Conservation (phyloP, 2,329 filamentous ascomycete genomes). For the Penicillium nordicum region DNA sequence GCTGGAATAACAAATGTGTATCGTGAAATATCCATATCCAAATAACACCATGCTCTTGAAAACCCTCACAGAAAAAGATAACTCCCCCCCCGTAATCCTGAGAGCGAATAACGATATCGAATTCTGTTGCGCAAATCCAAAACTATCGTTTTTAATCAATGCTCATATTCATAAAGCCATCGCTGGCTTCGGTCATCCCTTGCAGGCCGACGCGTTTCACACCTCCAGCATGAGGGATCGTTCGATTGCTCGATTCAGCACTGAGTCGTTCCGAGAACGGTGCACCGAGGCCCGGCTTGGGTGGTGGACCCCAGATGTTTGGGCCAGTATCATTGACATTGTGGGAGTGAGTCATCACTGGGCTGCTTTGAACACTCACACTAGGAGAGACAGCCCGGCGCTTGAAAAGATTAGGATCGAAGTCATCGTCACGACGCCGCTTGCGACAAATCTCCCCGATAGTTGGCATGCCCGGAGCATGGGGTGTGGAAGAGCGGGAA, state of each 20-base stretch:
- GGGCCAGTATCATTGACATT: constrained; percentile 62
- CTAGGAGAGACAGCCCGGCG: constrained; percentile 86
- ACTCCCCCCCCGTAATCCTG: neutral
- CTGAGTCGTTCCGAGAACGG: constrained; percentile 50
- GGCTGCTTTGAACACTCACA: constrained; percentile 86
- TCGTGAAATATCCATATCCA: neutral
- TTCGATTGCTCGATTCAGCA: constrained; percentile 50
- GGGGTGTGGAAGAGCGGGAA: constrained; percentile 43
- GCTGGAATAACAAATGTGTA: constrained; percentile 9
- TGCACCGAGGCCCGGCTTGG: constrained; percentile 55
- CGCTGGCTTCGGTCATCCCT: constrained; percentile 93
- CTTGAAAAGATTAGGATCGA: constrained; percentile 85
- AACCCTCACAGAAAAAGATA: neutral
- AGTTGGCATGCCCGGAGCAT: constrained; percentile 46
- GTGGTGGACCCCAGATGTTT: constrained; percentile 68
- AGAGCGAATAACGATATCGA: neutral
- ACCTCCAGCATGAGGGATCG: constrained; percentile 44
- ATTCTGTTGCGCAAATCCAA: neutral
- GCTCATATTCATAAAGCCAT: constrained; percentile 94
- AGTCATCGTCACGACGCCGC: constrained; percentile 84
- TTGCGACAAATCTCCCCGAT: constrained; percentile 74
- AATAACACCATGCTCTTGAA: constrained; percentile 1
- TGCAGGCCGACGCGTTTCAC: constrained; percentile 71
- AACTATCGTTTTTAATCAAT: constrained; percentile 61
- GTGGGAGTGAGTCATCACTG: constrained; percentile 76